Evolutionary conservation across 345 rosid genomes (phyloP).

Genomic region (Populus euphratica): DNA sequence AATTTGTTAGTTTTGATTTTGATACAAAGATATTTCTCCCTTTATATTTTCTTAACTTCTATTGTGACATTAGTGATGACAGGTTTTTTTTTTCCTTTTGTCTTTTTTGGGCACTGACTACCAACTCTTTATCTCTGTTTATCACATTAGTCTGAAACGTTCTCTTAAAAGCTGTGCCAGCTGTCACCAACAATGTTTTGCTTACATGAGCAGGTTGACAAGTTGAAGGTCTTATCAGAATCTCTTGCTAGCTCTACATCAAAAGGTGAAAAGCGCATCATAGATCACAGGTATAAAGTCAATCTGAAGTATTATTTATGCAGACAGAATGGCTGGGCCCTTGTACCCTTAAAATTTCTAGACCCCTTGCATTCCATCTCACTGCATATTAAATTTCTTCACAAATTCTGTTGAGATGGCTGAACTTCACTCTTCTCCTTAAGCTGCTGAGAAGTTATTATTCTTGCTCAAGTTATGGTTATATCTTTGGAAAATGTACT

Average conservation of each 20-base stretch:
- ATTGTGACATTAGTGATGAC: neutral
- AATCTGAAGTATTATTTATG: neutral
- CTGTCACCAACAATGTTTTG: neutral
- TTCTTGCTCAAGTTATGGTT: neutral
- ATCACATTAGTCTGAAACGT: neutral
- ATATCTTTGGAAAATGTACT: neutral
- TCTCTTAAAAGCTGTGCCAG: neutral
- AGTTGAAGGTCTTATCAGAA: constrained; percentile 84
- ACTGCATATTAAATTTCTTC: neutral
- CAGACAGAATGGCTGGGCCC: neutral
- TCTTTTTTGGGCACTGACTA: neutral
- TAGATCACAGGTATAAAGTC: constrained; percentile 64
- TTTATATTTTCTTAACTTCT: neutral
- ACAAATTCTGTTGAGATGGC: neutral
- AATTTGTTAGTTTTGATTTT: neutral
- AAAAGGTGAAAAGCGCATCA: constrained; percentile 86
- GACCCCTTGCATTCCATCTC: neutral
- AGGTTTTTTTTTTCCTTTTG: neutral
- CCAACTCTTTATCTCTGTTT: neutral
- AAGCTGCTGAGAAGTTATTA: neutral
- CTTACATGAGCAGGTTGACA: constrained; percentile 61
- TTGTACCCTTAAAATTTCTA: neutral
- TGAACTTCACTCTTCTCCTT: neutral
- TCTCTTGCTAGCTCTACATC: constrained; percentile 72
- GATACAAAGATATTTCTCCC: neutral